Evolutionary conservation across 805 yeast species (phyloP), one percentile per base, ranked within the genome.

Genomic region (Cyberlindnera samutprakarnensis): DNA sequence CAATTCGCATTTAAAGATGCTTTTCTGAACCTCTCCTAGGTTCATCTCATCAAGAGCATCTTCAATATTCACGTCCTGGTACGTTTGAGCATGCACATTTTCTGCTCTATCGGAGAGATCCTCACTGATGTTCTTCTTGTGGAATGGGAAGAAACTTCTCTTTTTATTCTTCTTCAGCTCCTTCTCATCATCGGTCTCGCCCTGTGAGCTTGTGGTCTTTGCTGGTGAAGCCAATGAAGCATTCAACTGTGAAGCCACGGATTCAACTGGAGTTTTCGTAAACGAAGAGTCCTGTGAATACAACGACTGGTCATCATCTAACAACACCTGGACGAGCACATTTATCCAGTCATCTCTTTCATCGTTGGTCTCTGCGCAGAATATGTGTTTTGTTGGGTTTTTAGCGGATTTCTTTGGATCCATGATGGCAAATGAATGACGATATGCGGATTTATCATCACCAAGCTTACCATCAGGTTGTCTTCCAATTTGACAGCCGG

Each of bases 261-360:
- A 23, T 9, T 23, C 13, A 23, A 23, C n/a, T 12, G 13, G 13
- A 8, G 6, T 13, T 9, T 9, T 23, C 9, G 27, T 23, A 6
- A 19, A 9, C 14, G 18, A 14, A 4, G 42, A 36, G 1, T 38
- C 42, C 2, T 17, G 14, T 14, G 41, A 34, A 27, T 32, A 32
- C 2, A 38, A 28, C 3, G 40, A 34, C 20, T 10, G 33, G 1
- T 37, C 38, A 26, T 31, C 24, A 15, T 45, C 46, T n/a, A 51
- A 55, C 4, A 51, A 47, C 23, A 53, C 45, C 26, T 57, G 61
- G 20, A 66, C 53, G 12, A 70, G 43, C 0, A 62, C 62, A 13
- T 70, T 65, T 7, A 82, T 71, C 92, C 94, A 83, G 8, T 60
- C 60, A 46, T 80, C 88, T 35, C 90, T 67, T 48, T 86, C 95